phyloP scores from a whole-genome alignment of 2,329 filamentous ascomycete species.

The Hysterium pulicare region DNA sequence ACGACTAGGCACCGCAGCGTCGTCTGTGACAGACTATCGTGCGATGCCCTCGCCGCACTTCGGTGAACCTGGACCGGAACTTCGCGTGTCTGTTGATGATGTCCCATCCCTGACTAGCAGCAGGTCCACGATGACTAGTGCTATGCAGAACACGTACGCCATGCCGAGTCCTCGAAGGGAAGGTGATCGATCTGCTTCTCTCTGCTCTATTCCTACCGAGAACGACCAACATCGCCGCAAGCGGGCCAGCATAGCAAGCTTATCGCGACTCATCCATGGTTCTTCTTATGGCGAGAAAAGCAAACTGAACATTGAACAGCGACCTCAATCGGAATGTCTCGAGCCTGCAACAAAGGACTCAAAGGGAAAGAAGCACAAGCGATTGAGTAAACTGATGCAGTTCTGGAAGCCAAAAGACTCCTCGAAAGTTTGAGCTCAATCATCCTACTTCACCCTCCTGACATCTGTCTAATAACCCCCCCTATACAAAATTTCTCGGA shows the following conservation, averaged over 20 bases:
- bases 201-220: slow-evolving; percentile 38
- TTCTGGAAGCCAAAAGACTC: slow-evolving; percentile 63
- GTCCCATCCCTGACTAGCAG: slow-evolving; percentile 73
- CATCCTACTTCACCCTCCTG: slow-evolving; percentile 1
- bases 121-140: slow-evolving; percentile 70
- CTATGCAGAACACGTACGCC: slow-evolving; percentile 57
- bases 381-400: slow-evolving; percentile 71
- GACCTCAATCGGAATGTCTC: slow-evolving; percentile 47
- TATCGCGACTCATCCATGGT: slow-evolving; percentile 72
- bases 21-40: slow-evolving; percentile 68
- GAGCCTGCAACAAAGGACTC: slow-evolving; percentile 58
- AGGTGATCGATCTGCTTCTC: slow-evolving; percentile 39
- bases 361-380: slow-evolving; percentile 64
- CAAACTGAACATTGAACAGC: slow-evolving; percentile 67
- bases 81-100: slow-evolving; percentile 68
- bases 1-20: slow-evolving; percentile 70
- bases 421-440: slow-evolving; percentile 14
- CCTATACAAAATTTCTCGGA: too few relatives aligned
- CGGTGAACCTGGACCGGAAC: slow-evolving; percentile 70
- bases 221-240: slow-evolving; percentile 59
- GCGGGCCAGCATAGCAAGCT: slow-evolving; percentile 71
- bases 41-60: slow-evolving; percentile 68
- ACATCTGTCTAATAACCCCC: too few relatives aligned
- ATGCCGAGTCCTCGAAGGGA: slow-evolving; percentile 41
- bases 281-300: slow-evolving; percentile 65